Evolutionary conservation across 1,284 basidiomycete species (phyloP).

Genomic region (Irpex lacteus): DNA sequence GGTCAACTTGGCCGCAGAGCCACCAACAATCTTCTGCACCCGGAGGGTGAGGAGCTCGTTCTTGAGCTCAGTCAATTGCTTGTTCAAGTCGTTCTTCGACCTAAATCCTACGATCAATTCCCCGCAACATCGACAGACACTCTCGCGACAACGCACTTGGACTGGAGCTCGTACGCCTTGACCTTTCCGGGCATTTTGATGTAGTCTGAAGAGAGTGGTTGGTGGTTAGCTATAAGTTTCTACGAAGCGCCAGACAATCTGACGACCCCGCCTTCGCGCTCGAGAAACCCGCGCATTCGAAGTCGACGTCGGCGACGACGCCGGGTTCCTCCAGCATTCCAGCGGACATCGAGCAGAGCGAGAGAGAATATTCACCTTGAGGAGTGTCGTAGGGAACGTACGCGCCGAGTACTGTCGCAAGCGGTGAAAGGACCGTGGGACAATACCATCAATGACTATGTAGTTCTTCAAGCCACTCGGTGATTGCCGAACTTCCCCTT

Average conservation of each 20-base stretch:
- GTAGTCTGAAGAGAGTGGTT: slow-evolving; percentile 20
- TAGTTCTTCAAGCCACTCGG: slow-evolving; percentile 31
- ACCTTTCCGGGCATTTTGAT: slow-evolving; percentile 82
- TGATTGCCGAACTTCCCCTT: slow-evolving; percentile 15
- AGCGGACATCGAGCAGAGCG: slow-evolving; percentile 4
- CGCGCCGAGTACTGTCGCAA: slow-evolving; percentile 23
- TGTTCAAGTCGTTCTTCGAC: slow-evolving; percentile 96
- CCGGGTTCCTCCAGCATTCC: slow-evolving; percentile 2
- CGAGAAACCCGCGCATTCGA: background rate
- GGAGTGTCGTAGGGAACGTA: slow-evolving; percentile 31
- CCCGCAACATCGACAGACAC: background rate
- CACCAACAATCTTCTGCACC: slow-evolving; percentile 98
- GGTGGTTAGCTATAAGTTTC: slow-evolving; percentile 11
- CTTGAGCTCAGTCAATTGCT: slow-evolving; percentile 96
- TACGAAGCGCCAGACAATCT: background rate
- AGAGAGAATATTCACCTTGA: slow-evolving; percentile 32
- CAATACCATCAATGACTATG: slow-evolving; percentile 19
- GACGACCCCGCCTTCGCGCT: background rate
- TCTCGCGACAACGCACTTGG: slow-evolving; percentile 67
- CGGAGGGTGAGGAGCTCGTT: slow-evolving; percentile 90
- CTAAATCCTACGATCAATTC: slow-evolving; percentile 41
- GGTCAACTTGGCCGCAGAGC: slow-evolving; percentile 93
- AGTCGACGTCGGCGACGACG: background rate
- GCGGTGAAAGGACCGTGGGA: slow-evolving; percentile 29
- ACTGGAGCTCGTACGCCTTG: slow-evolving; percentile 98